Evolutionary conservation across 148 eudicot genomes (phyloP), one percentile per base, ranked within the genome.

Genomic region (Arbutus unedo): DNA sequence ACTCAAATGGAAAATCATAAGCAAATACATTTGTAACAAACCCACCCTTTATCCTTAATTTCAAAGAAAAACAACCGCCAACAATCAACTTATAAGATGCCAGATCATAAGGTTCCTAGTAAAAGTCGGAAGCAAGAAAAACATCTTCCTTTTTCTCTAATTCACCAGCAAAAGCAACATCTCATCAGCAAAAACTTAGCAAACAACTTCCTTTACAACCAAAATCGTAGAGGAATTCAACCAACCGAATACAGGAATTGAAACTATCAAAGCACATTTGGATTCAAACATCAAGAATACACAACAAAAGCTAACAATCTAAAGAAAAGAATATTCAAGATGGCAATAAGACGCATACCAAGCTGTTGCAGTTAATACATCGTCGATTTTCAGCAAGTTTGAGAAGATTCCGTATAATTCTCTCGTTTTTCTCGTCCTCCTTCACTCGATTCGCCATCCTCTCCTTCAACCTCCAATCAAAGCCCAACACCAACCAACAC

Each of bases 391-490:
- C 92, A 6, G 98, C 91, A 21, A 84, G 91, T 80, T 93, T 93
- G 70, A 91, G 92, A 83, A 94, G 92, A 88, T 89, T 88, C 70
- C 98, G 84, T 72, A 94, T 94, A 75, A 85, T 87, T 70, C 86
- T 88, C 91, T 94, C 98, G 82, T 91, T 89, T 82, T 84, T 91
- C 88, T 89, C 94, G 21, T 91, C 98, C 79, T 93, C 98, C 89
- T 93, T 94, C 87, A 87, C 59, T 83, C 89, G 90, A 88, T 70
- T 94, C 59, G 90, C 92, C 98, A 94, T 94, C 80, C 57, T 80
- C 81, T n/a, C 21, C 82, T 47, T 51, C 73, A 85, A 78, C 76
- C 91, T 81, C 87, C 85, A 84, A 81, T 78, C 81, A 85, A 86
- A 85, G 50, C 83, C 78, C 77, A 78, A 66, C 82, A 80, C 3